phyloP scores from a whole-genome alignment of 2,329 filamentous ascomycete species.

The Botryosphaeria dothidea region DNA sequence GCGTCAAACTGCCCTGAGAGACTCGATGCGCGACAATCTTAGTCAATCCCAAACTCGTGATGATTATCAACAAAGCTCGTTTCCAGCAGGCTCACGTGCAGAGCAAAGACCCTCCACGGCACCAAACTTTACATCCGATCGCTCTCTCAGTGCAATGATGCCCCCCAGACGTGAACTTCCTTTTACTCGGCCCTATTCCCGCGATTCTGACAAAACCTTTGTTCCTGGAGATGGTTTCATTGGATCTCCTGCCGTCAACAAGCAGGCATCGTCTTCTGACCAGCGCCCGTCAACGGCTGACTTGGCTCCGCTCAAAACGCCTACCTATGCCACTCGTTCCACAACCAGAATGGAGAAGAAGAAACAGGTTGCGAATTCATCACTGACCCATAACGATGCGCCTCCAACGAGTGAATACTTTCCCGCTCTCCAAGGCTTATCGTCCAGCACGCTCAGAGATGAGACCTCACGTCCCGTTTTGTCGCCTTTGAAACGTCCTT shows the following conservation, averaged over 20 bases:
- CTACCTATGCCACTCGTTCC: neutral
- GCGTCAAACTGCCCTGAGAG: neutral
- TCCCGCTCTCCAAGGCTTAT: neutral
- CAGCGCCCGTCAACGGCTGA: slow-evolving; percentile 1
- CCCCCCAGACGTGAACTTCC: slow-evolving; percentile 43
- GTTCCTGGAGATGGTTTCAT: neutral
- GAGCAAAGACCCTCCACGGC: slow-evolving; percentile 22
- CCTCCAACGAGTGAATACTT: neutral
- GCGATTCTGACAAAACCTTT: neutral
- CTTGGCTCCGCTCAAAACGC: neutral
- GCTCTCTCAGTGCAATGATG: slow-evolving; percentile 26
- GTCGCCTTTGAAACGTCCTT: neutral
- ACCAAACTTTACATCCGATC: slow-evolving; percentile 18
- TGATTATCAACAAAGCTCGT: neutral
- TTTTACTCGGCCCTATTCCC: slow-evolving; percentile 27
- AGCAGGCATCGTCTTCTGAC: neutral
- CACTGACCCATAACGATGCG: neutral
- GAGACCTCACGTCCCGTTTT: neutral
- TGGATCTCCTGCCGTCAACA: neutral
- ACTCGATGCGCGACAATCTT: slow-evolving; percentile 21
- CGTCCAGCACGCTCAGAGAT: neutral
- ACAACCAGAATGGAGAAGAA: neutral
- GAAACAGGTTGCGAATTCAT: neutral
- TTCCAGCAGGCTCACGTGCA: neutral
- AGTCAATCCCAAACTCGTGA: neutral